Conservation (phyloP, 352 stramenopile genomes). For the Pythium dissotocum region DNA sequence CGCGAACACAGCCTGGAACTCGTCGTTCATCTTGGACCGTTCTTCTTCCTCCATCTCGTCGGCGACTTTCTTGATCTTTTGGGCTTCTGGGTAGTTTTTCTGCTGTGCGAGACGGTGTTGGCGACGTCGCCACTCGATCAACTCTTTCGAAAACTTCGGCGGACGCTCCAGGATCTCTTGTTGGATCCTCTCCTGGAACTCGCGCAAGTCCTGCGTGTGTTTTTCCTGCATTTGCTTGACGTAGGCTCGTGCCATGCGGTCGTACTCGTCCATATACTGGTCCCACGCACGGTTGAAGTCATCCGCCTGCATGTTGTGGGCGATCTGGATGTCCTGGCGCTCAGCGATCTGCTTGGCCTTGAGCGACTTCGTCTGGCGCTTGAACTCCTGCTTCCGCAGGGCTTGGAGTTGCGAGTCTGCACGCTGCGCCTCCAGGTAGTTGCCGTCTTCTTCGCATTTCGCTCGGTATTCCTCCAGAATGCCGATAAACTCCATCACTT, state of each 20-base stretch:
- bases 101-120: constrained; percentile 93
- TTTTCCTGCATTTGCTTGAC: constrained; percentile 95
- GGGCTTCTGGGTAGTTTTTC: constrained; percentile 92
- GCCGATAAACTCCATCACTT: constrained; percentile 92
- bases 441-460: constrained; percentile 94
- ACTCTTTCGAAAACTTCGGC: constrained; percentile 92
- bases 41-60: constrained; percentile 94
- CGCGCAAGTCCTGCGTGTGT: constrained; percentile 78
- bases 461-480: constrained; percentile 94
- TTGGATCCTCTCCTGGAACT: constrained; percentile 90
- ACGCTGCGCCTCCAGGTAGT: constrained; percentile 92
- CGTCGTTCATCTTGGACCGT: constrained; percentile 84
- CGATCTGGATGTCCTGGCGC: constrained; percentile 93
- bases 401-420: constrained; percentile 87
- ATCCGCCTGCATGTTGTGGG: constrained; percentile 94
- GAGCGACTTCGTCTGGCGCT: constrained; percentile 90
- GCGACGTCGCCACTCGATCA: constrained; percentile 94
- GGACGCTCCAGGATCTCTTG: constrained; percentile 85
- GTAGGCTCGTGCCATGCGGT: constrained; percentile 93
- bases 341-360: constrained; percentile 90
- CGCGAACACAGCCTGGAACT: constrained; percentile 71
- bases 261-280: constrained; percentile 95
- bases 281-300: constrained; percentile 95
- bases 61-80: constrained; percentile 95
- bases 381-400: constrained; percentile 91